Evolutionary conservation across 2,329 filamentous ascomycete genomes (phyloP).

Genomic region (Neonectria neomacrospora): DNA sequence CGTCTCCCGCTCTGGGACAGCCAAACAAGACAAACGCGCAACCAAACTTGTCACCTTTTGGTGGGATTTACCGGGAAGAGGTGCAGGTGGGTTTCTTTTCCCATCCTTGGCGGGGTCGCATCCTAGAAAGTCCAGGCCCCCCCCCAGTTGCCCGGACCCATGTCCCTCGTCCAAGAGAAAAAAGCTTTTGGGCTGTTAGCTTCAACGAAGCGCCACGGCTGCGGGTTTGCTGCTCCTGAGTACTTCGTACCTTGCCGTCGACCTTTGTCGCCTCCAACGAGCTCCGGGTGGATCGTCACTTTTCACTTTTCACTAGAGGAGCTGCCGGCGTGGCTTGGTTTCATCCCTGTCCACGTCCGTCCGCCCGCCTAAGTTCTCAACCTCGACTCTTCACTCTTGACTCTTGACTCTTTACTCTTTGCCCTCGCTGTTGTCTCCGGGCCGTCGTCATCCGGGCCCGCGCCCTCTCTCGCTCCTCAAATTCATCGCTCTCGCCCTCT

Average conservation of each 20-base stretch:
- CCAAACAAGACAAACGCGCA: background rate
- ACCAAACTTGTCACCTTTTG: background rate
- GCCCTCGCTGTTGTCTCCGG: background rate
- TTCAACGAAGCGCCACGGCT: constrained; percentile 20
- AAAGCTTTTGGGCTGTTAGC: background rate
- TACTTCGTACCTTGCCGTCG: constrained; percentile 32
- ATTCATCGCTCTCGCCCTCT: constrained; percentile 14
- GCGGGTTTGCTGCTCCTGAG: constrained; percentile 26
- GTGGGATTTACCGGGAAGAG: background rate
- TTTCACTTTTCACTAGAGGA: constrained; percentile 38
- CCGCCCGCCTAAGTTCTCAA: background rate
- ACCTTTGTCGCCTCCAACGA: constrained; percentile 32
- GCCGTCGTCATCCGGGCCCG: background rate
- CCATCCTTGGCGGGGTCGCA: background rate
- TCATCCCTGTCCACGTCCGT: constrained; percentile 15
- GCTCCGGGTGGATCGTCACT: constrained; percentile 43
- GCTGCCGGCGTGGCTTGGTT: constrained; percentile 24
- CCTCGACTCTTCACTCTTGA: background rate
- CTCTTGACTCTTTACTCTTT: background rate
- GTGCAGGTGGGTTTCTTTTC: constrained; percentile 12
- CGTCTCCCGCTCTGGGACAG: background rate
- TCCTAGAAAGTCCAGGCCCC: background rate
- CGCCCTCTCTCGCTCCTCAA: constrained; percentile 10
- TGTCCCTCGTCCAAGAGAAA: constrained; percentile 1
- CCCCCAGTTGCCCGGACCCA: background rate